Percentiles rank a stretch among this genome's conserved stretches.
These are phyloP conservation scores for Halocafeteria seosinensis DNA, from an alignment of 108 stramenopile species.

Conservation along the genomic window DNA sequence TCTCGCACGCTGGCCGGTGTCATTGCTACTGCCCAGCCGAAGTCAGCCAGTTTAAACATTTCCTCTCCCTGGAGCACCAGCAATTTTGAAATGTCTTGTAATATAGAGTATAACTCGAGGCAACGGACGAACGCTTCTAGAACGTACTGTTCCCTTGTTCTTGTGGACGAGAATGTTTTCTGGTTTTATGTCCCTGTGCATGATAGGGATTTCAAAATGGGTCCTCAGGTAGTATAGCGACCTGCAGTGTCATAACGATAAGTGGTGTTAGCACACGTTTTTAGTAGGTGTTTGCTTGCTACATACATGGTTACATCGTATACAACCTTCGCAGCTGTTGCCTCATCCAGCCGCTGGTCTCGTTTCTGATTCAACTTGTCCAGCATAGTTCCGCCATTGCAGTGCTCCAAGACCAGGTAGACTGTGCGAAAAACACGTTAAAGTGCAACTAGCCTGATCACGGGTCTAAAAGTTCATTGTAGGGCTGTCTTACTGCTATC, in stretches of 20 bases:
- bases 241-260: background rate
- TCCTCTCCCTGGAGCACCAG: background rate
- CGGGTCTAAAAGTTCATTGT: background rate
- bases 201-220: slow-evolving; percentile 6
- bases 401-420: slow-evolving; percentile 28
- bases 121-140: background rate
- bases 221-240: slow-evolving; percentile 14
- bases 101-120: no score
- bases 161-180: slow-evolving; percentile 41
- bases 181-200: slow-evolving; percentile 52
- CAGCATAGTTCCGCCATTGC: slow-evolving; percentile 20
- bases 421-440: slow-evolving; percentile 1
- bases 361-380: slow-evolving; percentile 1
- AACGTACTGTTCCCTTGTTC: slow-evolving; percentile 8
- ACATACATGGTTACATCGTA: no score
- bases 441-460: background rate
- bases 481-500: background rate
- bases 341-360: background rate
- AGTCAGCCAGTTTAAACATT: slow-evolving; percentile 87
- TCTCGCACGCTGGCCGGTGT: slow-evolving; percentile 70
- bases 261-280: no score
- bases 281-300: no score
- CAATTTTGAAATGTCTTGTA: no score
- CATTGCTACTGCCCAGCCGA: slow-evolving; percentile 87
- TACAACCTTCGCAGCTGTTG: slow-evolving; percentile 1